A percentile compares a stretch with the other conserved stretches of the same genome.
phyloP scores from a whole-genome alignment of 2,329 filamentous ascomycete species.

The Orbilia quercus region DNA sequence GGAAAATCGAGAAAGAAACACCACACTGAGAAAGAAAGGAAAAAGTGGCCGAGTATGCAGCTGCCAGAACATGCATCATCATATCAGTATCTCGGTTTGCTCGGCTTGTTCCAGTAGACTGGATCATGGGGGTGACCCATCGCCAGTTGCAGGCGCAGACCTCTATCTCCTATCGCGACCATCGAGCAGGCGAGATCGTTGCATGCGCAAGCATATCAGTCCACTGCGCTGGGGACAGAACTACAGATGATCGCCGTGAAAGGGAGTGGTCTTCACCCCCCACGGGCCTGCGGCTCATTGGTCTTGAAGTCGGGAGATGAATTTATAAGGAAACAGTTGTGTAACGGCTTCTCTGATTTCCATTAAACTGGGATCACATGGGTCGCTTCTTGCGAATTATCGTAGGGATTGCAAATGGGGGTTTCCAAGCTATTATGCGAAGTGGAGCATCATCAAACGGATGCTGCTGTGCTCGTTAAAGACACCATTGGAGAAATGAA shows the following conservation, averaged over 20 bases:
- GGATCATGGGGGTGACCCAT: background rate
- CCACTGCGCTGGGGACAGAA: background rate
- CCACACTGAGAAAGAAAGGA: background rate
- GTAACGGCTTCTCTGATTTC: constrained; percentile 20
- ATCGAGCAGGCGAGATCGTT: background rate
- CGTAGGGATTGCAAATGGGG: no score
- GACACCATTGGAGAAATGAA: background rate
- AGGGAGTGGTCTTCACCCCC: background rate
- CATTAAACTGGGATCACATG: constrained; percentile 7
- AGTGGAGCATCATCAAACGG: no score
- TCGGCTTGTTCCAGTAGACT: background rate
- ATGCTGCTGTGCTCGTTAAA: no score
- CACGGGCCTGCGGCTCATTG: background rate
- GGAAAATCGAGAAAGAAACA: constrained; percentile 11
- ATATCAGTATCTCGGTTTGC: background rate
- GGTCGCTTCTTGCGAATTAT: background rate
- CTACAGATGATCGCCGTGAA: background rate
- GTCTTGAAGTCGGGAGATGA: background rate
- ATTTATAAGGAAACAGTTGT: constrained; percentile 9
- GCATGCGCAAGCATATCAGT: background rate
- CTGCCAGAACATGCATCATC: constrained; percentile 11
- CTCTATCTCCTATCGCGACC: background rate
- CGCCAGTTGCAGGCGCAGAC: background rate
- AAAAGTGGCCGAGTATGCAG: constrained; percentile 40
- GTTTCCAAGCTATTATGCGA: no score